A percentile compares a stretch with the other conserved stretches of the same genome.
phyloP scores from a whole-genome alignment of 192 early-diverging fungal species.

The Entomortierella parvispora region DNA sequence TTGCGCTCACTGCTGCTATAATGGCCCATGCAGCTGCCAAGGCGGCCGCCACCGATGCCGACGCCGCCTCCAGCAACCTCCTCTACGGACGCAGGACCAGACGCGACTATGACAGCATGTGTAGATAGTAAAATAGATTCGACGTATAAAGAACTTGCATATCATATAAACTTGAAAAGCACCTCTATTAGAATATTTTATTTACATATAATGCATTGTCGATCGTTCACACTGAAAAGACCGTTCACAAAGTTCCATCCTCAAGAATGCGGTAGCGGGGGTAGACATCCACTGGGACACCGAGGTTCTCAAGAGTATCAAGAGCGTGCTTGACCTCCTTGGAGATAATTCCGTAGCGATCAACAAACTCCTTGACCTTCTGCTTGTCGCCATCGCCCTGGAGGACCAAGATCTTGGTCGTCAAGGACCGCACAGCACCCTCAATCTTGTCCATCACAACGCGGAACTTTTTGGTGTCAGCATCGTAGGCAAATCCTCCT shows the following conservation, averaged over 20 bases:
- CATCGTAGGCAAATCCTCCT: slow-evolving; percentile 68
- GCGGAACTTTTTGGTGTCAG: slow-evolving; percentile 54
- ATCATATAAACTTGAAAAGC: background rate
- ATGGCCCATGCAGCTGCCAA: slow-evolving; percentile 33
- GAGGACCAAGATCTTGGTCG: slow-evolving; percentile 71
- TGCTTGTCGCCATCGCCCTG: slow-evolving; percentile 78
- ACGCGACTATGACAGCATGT: slow-evolving; percentile 51
- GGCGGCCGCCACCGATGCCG: slow-evolving; percentile 41
- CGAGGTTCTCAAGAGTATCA: slow-evolving; percentile 58
- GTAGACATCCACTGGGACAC: slow-evolving; percentile 52
- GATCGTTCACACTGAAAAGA: background rate
- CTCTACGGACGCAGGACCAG: slow-evolving; percentile 25
- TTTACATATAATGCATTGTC: background rate
- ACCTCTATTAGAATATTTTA: background rate
- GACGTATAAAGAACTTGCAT: no score
- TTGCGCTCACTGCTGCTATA: slow-evolving; percentile 27
- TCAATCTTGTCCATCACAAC: slow-evolving; percentile 70
- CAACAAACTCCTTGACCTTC: slow-evolving; percentile 65
- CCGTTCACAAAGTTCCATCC: slow-evolving; percentile 35
- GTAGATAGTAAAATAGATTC: slow-evolving; percentile 14
- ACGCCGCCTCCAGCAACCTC: slow-evolving; percentile 17
- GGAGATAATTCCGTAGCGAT: slow-evolving; percentile 61
- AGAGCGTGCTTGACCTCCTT: slow-evolving; percentile 63
- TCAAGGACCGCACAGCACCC: slow-evolving; percentile 66
- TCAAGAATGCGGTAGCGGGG: slow-evolving; percentile 48